Base-by-base conservation (phyloP, 305 asterid genomes). In the Solanum chacoense region DNA sequence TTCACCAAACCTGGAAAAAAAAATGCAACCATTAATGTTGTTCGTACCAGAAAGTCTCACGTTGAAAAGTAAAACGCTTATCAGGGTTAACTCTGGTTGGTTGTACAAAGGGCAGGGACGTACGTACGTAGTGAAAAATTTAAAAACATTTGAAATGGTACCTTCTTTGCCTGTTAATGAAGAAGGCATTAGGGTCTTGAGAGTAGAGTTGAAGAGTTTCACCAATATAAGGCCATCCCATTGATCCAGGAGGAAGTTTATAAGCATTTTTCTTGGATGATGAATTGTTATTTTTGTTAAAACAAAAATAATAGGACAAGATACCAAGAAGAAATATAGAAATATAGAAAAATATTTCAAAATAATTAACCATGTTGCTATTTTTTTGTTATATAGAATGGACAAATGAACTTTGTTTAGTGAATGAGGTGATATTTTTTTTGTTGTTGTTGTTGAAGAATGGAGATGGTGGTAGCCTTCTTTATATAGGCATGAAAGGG, bases 201-300 rank as follows among this genome's bases (percentile, higher is more conserved):
- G 98, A 93, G 90, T 97, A 97, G 88, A 97, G 96, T 9, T 92
- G 96, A 84, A 94, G 94, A 75, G 99, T 97, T 92, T 97, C 98
- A 86, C 99, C 99, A 28, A 95, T 77, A 88, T 90, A 92, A 59
- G 98, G 98, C 98, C 96, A 95, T 6, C 99, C 99, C 98, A 95
- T 90, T 50, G 99, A 96, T 22, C 99, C 99, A 5, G 99, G 99
- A 37, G 99, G 98, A 85, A 96, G 96, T 81, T 88, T 92, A 45
- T 81, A 45, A 12, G 78, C 38, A 80, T 76, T 91, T 18, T 38
- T 87, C 72, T 88, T 40, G n/a, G 84, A 38, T 12, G 75, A 14
- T 14, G 90, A 87, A 88, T 29, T 91, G 85, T 90, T 87, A 11
- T 20, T 89, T 88, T n/a, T 89, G 87, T 80, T 84, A 65, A 75